phyloP scores from a whole-genome alignment of 116 monocot species.

The Cymodocea nodosa region DNA sequence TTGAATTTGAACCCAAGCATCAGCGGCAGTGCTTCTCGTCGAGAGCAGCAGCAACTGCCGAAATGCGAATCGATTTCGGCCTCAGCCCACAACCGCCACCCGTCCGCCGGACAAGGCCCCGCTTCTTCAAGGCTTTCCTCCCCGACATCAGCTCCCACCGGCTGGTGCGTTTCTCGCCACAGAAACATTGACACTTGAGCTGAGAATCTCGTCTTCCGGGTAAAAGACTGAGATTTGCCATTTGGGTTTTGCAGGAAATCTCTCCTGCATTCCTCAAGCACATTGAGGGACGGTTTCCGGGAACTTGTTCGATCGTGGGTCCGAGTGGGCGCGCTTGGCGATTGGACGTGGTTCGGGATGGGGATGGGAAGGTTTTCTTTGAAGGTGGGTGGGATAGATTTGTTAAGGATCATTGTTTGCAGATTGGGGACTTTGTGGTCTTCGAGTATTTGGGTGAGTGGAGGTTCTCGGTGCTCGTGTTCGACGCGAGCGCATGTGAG shows the following conservation, averaged over 20 bases:
- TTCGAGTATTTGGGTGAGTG: constrained; percentile 35
- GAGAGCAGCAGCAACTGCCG: too few species aligned
- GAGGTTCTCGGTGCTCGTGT: constrained; percentile 38
- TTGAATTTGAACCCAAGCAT: too few species aligned
- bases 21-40: too few species aligned
- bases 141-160: not conserved
- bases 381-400: constrained; percentile 57
- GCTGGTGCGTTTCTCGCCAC: not conserved
- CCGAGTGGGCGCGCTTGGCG: constrained; percentile 42
- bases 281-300: constrained; percentile 11
- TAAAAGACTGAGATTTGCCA: not conserved
- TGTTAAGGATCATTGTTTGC: constrained; percentile 29
- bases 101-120: not conserved
- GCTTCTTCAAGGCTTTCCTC: constrained; percentile 6
- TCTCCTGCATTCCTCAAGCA: constrained; percentile 38
- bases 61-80: too few species aligned
- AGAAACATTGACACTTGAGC: not conserved
- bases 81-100: too few species aligned
- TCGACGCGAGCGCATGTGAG: constrained; percentile 38
- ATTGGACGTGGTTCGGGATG: constrained; percentile 19
- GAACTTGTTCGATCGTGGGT: constrained; percentile 31
- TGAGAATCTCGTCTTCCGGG: not conserved
- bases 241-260: constrained; percentile 31
- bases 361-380: constrained; percentile 20
- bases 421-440: constrained; percentile 43